Percentiles rank a stretch among this genome's conserved stretches.
Evolutionary conservation across 306 rosid species (phyloP).

Genomic region (Abrus precatorius): DNA sequence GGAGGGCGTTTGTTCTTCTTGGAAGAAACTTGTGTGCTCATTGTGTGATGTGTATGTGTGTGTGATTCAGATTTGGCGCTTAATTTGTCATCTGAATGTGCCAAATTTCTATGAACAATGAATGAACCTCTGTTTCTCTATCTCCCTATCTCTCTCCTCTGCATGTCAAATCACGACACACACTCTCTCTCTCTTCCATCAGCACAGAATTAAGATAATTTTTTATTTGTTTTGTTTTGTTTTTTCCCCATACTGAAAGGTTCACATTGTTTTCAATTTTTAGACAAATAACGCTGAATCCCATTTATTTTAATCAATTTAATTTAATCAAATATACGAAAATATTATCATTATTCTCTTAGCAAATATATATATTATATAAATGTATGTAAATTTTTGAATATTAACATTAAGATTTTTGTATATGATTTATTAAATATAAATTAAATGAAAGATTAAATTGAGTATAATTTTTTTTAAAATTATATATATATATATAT

Average conservation of each 20-base stretch:
- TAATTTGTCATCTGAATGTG: neutral
- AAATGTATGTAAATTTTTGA: too few relatives aligned
- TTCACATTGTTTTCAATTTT: neutral
- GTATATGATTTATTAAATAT: too few relatives aligned
- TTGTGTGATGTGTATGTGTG: neutral
- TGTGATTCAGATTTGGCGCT: slow-evolving; percentile 21
- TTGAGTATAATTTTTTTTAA: too few relatives aligned
- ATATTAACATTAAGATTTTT: too few relatives aligned
- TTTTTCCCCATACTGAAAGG: neutral
- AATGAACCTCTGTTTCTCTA: neutral
- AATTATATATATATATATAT: too few relatives aligned
- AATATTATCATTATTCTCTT: too few relatives aligned
- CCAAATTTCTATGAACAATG: neutral
- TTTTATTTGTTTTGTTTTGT: slow-evolving; percentile 3
- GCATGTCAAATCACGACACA: neutral
- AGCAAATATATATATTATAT: too few relatives aligned
- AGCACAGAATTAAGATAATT: neutral
- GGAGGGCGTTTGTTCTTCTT: neutral
- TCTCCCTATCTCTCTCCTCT: neutral
- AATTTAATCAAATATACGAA: too few relatives aligned
- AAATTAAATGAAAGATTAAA: too few relatives aligned
- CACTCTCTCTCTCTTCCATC: slow-evolving; percentile 20
- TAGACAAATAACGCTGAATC: neutral
- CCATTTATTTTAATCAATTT: neutral
- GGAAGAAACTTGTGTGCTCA: neutral